phyloP scores from a whole-genome alignment of 1,139 yeast genomes.

The Hyphopichia wangnamkhiaoensis region DNA sequence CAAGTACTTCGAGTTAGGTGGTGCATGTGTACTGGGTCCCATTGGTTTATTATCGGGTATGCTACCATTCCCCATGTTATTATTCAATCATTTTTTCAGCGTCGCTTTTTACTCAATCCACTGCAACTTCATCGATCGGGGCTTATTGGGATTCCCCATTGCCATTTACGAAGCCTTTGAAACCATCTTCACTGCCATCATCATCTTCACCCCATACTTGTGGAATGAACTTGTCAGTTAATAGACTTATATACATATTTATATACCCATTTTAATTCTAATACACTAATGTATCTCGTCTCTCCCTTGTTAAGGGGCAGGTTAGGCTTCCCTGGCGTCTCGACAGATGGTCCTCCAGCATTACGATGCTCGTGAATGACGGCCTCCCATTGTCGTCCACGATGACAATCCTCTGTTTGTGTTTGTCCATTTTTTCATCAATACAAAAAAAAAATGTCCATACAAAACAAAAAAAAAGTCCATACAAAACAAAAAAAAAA shows the following conservation, averaged over 20 bases:
- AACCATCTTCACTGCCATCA: conserved; percentile 70
- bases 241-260: not conserved
- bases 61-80: conserved; percentile 67
- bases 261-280: not conserved
- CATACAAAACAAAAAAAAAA: no score
- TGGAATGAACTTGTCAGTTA: conserved; percentile 42
- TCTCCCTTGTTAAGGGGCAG: not conserved
- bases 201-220: conserved; percentile 77
- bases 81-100: conserved; percentile 83
- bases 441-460: no score
- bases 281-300: not conserved
- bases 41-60: conserved; percentile 83
- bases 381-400: no score
- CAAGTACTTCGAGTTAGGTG: conserved; percentile 81
- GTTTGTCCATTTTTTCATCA: no score
- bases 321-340: no score
- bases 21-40: conserved; percentile 76
- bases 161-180: conserved; percentile 72
- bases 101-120: conserved; percentile 86
- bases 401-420: no score
- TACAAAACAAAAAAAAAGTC: no score
- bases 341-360: no score
- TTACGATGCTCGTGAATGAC: no score
- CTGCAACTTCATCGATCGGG: conserved; percentile 66
- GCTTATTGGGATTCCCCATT: conserved; percentile 66